Base-by-base conservation (phyloP, 371 early-diverging fungal species). In the Lichtheimia corymbifera region DNA sequence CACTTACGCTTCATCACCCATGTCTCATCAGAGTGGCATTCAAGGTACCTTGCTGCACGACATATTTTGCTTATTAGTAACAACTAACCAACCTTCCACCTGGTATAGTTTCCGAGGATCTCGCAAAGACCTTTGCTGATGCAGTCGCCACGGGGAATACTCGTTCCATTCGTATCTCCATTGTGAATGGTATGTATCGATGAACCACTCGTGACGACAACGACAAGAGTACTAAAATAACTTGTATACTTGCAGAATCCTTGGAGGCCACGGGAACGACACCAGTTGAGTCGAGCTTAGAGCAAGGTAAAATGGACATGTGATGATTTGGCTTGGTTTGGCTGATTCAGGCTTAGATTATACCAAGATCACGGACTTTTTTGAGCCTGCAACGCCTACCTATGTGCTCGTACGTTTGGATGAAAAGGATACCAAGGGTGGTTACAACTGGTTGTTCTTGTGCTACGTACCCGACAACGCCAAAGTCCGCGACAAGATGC, bases 401-500 rank as follows among this genome's bases (percentile, higher is more conserved):
- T 93, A 88, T 66, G 68, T 92, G 25, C 73, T 91, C 50, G 83
- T 87, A 17, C 85, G 91, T 13, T 67, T 86, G 44, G 92, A 91
- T 65, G 62, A 69, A 42, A 83, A 76, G 50, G 61, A 63, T 22
- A 20, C 65, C 7, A 50, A 74, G 25, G 82, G 79, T 35, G 76
- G 79, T 41, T 75, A 77, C 64, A 83, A 88, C 28, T 95, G 93
- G 93, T 67, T 93, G 30, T 81, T 93, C 35, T 66, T 91, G 49
- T 73, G 85, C 50, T 93, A 88, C 66, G 90, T 93, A 3, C 94
- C 95, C 15, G 94, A 93, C 62, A 50, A 80, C 54, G 90, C 93
- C 50, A 78, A 83, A 59, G 87, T 93, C 27, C 83, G 95, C 17
- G 90, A 92, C 55, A 95, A 95, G 74, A 95, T 94, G 94, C 71